A percentile compares a stretch with the other conserved stretches of the same genome.
Conservation (phyloP, 768 basidiomycete species). For the Hericium coralloides region DNA sequence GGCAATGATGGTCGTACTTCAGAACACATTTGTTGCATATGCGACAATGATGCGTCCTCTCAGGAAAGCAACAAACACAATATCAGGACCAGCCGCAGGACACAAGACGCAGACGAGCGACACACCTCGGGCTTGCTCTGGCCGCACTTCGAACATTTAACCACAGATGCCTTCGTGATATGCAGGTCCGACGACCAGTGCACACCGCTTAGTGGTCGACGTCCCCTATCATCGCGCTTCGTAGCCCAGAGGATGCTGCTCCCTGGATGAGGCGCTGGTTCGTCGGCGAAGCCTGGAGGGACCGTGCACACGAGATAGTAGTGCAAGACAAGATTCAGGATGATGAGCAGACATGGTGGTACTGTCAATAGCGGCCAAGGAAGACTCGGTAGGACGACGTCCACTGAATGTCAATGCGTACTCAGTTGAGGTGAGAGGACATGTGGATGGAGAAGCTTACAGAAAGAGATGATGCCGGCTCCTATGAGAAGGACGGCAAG, state of each 20-base stretch:
- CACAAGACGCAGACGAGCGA: neutral
- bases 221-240: slow-evolving; percentile 21
- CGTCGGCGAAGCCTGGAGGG: slow-evolving; percentile 71
- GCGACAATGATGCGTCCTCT: slow-evolving; percentile 91
- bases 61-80: neutral
- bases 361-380: slow-evolving; percentile 48
- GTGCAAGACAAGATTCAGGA: slow-evolving; percentile 66
- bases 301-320: slow-evolving; percentile 83
- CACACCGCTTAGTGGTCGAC: slow-evolving; percentile 30
- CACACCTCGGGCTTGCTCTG: slow-evolving; percentile 9
- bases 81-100: neutral
- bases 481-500: slow-evolving; percentile 70
- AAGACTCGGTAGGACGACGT: slow-evolving; percentile 64
- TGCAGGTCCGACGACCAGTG: slow-evolving; percentile 41
- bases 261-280: slow-evolving; percentile 34
- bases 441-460: slow-evolving; percentile 10
- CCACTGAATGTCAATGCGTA: slow-evolving; percentile 41
- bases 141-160: slow-evolving; percentile 11
- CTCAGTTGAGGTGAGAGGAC: neutral
- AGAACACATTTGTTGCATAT: slow-evolving; percentile 87
- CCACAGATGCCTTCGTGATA: slow-evolving; percentile 38
- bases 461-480: slow-evolving; percentile 77
- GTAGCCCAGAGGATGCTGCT: slow-evolving; percentile 51
- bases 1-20: slow-evolving; percentile 89
- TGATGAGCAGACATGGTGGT: slow-evolving; percentile 68